phyloP scores from a whole-genome alignment of 2,329 filamentous ascomycete species.

The Rhinocladiella similis region DNA sequence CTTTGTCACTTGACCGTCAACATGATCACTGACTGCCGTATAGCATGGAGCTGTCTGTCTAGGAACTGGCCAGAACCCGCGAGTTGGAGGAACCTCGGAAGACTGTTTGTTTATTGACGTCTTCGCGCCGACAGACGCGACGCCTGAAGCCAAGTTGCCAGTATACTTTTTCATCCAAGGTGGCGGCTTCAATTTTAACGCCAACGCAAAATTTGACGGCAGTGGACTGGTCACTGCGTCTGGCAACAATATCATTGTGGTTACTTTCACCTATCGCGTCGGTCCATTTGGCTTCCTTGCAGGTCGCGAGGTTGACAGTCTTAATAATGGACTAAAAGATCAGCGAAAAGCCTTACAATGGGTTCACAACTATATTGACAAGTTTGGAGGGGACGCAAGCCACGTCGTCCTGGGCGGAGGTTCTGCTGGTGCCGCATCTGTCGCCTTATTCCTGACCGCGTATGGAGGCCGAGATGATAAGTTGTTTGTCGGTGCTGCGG shows the following conservation, averaged over 20 bases:
- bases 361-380: slow-evolving; percentile 61
- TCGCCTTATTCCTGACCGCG: slow-evolving; percentile 64
- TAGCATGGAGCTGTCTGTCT: slow-evolving; percentile 59
- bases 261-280: slow-evolving; percentile 75
- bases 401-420: slow-evolving; percentile 70
- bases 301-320: slow-evolving; percentile 50
- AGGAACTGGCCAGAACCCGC: slow-evolving; percentile 65
- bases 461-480: slow-evolving; percentile 49
- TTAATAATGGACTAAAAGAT: slow-evolving; percentile 71
- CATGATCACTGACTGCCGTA: neutral
- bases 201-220: slow-evolving; percentile 62
- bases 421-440: slow-evolving; percentile 65
- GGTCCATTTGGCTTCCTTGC: slow-evolving; percentile 72
- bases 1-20: neutral
- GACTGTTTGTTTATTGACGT: slow-evolving; percentile 46
- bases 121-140: slow-evolving; percentile 38
- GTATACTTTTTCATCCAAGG: slow-evolving; percentile 66
- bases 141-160: slow-evolving; percentile 53
- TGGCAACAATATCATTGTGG: slow-evolving; percentile 63
- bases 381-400: slow-evolving; percentile 68
- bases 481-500: slow-evolving; percentile 55
- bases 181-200: slow-evolving; percentile 62
- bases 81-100: slow-evolving; percentile 51
- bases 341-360: slow-evolving; percentile 69
- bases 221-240: slow-evolving; percentile 61